Percentiles rank a stretch among this genome's conserved stretches.
phyloP scores from a whole-genome alignment of 805 yeast genomes.

The Yarrowia divulgata region DNA sequence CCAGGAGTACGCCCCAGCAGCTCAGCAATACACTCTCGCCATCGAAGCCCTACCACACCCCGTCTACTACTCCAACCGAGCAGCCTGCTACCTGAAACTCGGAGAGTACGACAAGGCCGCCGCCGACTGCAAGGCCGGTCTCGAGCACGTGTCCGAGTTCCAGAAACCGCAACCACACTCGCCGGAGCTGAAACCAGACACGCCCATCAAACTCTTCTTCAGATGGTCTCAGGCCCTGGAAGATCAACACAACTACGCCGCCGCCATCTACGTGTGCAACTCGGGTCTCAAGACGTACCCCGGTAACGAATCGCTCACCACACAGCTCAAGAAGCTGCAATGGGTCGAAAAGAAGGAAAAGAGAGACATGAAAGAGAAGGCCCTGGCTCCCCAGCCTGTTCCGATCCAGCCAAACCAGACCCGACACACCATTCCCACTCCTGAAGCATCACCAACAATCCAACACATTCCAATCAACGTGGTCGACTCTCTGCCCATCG shows the following conservation, averaged over 20 bases:
- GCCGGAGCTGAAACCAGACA: slow-evolving; percentile 39
- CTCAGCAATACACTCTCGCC: slow-evolving; percentile 42
- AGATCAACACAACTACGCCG: slow-evolving; percentile 36
- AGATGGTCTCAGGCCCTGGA: slow-evolving; percentile 39
- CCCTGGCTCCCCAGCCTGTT: slow-evolving; percentile 3
- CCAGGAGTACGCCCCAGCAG: slow-evolving; percentile 42
- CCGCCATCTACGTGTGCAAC: slow-evolving; percentile 28
- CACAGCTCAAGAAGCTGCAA: slow-evolving; percentile 40
- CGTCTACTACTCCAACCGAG: slow-evolving; percentile 44
- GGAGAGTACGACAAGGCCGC: slow-evolving; percentile 40
- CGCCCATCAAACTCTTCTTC: slow-evolving; percentile 28
- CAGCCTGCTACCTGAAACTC: slow-evolving; percentile 43
- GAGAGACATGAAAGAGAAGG: slow-evolving; percentile 15
- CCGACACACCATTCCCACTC: not conserved
- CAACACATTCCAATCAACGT: slow-evolving; percentile 1
- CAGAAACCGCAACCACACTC: slow-evolving; percentile 42
- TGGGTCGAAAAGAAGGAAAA: slow-evolving; percentile 42
- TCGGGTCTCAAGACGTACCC: slow-evolving; percentile 41
- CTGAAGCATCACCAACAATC: slow-evolving; percentile 1
- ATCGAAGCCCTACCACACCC: slow-evolving; percentile 40
- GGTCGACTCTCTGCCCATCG: not conserved
- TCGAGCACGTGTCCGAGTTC: slow-evolving; percentile 31
- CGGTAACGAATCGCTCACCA: slow-evolving; percentile 38
- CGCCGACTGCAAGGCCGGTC: slow-evolving; percentile 41
- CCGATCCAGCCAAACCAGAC: not conserved